Conservation (phyloP, 768 basidiomycete genomes). For the Dentipellis sp. region DNA sequence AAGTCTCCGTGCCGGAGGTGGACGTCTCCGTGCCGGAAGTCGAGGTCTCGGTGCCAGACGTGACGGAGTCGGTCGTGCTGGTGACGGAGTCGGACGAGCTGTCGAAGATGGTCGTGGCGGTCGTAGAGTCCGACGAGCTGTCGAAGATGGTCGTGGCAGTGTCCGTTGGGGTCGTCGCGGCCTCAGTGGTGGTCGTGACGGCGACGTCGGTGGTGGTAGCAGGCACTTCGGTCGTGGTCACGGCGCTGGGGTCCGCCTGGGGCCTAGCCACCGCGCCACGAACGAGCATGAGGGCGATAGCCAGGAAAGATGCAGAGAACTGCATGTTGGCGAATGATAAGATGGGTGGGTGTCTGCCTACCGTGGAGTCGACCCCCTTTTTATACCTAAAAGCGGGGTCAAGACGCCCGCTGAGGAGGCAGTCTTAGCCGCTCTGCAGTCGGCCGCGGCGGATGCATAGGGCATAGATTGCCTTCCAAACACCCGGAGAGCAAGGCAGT, state of each 20-base stretch:
- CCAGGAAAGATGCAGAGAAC: slow-evolving; percentile 16
- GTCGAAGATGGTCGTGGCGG: slow-evolving; percentile 16
- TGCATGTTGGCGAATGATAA: slow-evolving; percentile 8
- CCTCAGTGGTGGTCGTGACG: background rate
- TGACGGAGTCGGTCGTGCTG: too few relatives aligned
- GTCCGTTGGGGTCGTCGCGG: background rate
- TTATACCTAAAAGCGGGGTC: too few relatives aligned
- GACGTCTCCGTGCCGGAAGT: too few relatives aligned
- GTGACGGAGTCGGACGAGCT: background rate
- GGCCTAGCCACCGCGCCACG: slow-evolving; percentile 15
- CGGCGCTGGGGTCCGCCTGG: background rate
- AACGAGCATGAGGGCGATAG: slow-evolving; percentile 11
- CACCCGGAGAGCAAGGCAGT: too few relatives aligned
- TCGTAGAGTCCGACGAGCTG: slow-evolving; percentile 1
- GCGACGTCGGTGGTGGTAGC: background rate
- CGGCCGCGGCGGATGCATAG: too few relatives aligned
- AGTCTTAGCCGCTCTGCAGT: too few relatives aligned
- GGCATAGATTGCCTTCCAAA: too few relatives aligned
- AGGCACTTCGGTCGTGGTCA: background rate
- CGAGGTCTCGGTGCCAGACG: background rate
- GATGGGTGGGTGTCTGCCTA: background rate
- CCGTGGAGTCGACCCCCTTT: background rate
- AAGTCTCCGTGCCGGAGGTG: too few relatives aligned
- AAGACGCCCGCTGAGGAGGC: too few relatives aligned
- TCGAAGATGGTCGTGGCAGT: background rate